Conservation (phyloP, 345 rosid genomes). For the Dipteronia sinensis region DNA sequence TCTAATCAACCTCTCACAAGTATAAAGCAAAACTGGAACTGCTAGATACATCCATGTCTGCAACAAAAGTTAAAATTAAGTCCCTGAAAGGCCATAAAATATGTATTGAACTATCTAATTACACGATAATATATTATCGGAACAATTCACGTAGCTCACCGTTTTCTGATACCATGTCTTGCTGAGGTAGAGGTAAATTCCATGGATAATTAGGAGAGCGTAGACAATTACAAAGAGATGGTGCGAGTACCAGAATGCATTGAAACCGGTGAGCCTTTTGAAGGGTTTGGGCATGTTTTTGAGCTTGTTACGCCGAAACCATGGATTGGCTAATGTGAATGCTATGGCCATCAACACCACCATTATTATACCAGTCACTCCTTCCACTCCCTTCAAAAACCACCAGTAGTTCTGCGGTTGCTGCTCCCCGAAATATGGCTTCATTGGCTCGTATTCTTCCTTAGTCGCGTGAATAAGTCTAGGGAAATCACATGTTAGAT, state of each 20-base stretch:
- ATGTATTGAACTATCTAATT: background rate
- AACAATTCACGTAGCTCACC: too few relatives aligned
- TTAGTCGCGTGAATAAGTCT: conserved; percentile 57
- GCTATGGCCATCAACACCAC: conserved; percentile 78
- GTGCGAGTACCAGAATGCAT: conserved; percentile 93
- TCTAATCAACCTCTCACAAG: conserved; percentile 64
- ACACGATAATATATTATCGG: too few relatives aligned
- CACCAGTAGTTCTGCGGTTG: conserved; percentile 71
- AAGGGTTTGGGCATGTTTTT: conserved; percentile 59
- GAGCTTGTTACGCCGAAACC: conserved; percentile 81
- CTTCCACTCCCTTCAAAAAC: conserved; percentile 80
- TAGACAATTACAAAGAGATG: conserved; percentile 81
- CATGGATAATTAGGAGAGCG: conserved; percentile 74
- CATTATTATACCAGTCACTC: conserved; percentile 73
- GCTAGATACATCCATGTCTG: conserved; percentile 96
- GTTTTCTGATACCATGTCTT: conserved; percentile 78
- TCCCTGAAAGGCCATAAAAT: background rate
- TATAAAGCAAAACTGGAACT: conserved; percentile 66
- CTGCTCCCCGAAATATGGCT: conserved; percentile 55
- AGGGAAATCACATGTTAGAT: conserved; percentile 81
- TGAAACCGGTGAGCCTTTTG: conserved; percentile 78
- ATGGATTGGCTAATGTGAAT: conserved; percentile 79
- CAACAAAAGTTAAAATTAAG: background rate
- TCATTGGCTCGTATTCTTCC: conserved; percentile 58
- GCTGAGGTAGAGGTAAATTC: conserved; percentile 67